Conservation (phyloP, 2,329 filamentous ascomycete species). For the Setomelanomma holmii region DNA sequence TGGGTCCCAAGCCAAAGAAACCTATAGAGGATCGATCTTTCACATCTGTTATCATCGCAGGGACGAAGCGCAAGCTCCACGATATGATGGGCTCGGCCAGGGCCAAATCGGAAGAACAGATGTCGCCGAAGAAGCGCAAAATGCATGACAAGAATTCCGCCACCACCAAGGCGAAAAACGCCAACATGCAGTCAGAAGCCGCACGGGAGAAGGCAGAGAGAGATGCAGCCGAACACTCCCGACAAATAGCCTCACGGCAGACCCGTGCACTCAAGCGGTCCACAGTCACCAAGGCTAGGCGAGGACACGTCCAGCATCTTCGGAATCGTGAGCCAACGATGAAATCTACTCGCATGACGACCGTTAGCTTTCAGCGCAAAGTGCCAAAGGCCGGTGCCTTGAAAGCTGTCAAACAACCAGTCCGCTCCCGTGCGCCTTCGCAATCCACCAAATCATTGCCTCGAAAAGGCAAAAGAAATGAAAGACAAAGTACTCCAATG, state of each 20-base stretch:
- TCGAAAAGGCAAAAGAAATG: no score
- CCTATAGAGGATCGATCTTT: slow-evolving; percentile 45
- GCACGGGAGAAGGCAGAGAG: slow-evolving; percentile 34
- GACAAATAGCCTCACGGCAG: slow-evolving; percentile 42
- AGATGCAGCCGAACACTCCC: slow-evolving; percentile 35
- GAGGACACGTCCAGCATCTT: slow-evolving; percentile 6
- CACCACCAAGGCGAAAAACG: slow-evolving; percentile 35
- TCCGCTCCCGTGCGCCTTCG: slow-evolving; percentile 10
- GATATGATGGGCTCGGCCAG: slow-evolving; percentile 33
- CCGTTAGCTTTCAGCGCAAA: slow-evolving; percentile 32
- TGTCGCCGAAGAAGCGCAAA: slow-evolving; percentile 44
- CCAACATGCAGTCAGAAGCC: slow-evolving; percentile 23
- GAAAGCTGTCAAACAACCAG: slow-evolving; percentile 29
- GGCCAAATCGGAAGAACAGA: slow-evolving; percentile 29
- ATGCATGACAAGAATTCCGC: slow-evolving; percentile 21
- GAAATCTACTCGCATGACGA: slow-evolving; percentile 25
- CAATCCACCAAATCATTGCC: slow-evolving; percentile 15
- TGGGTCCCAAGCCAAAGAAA: slow-evolving; percentile 64
- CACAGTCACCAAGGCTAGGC: slow-evolving; percentile 16
- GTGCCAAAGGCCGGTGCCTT: slow-evolving; percentile 28
- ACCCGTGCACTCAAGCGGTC: slow-evolving; percentile 40
- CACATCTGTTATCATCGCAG: slow-evolving; percentile 35
- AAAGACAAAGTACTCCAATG: no score
- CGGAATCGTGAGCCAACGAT: slow-evolving; percentile 10
- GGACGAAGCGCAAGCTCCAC: slow-evolving; percentile 46